Percentiles rank a stretch among this genome's conserved stretches.
Conservation (phyloP, 306 rosid genomes). For the Begonia masoniana region DNA sequence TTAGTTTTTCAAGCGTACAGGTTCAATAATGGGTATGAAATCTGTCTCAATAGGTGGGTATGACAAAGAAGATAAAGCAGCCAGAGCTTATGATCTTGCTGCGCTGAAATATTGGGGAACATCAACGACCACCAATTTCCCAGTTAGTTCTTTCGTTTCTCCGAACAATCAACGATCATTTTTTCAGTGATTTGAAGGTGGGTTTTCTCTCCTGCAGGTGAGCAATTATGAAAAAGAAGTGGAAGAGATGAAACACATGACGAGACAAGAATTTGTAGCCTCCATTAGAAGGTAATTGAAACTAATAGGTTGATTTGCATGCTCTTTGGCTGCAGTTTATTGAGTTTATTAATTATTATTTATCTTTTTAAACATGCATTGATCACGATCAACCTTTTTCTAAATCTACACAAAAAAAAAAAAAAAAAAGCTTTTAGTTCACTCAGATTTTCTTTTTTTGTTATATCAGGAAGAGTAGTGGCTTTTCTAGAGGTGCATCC, state of each 20-base stretch:
- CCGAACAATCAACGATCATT: background rate
- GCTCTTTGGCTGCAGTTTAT: too few relatives aligned
- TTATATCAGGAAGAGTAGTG: slow-evolving; percentile 81
- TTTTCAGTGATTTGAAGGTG: background rate
- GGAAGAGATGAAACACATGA: slow-evolving; percentile 97
- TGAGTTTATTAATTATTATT: too few relatives aligned
- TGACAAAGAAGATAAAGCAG: slow-evolving; percentile 99
- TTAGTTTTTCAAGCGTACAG: background rate
- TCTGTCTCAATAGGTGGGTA: slow-evolving; percentile 58
- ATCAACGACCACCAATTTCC: slow-evolving; percentile 94
- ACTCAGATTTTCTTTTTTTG: background rate
- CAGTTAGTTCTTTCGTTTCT: slow-evolving; percentile 25
- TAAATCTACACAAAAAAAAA: background rate
- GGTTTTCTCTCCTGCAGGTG: slow-evolving; percentile 30
- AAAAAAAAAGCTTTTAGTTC: background rate
- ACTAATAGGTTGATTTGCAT: too few relatives aligned
- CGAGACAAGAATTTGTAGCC: slow-evolving; percentile 98
- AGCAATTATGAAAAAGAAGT: slow-evolving; percentile 87
- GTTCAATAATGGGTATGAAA: slow-evolving; percentile 2
- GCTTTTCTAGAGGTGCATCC: slow-evolving; percentile 97
- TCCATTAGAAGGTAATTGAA: slow-evolving; percentile 65
- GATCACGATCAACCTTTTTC: background rate
- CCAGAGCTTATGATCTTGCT: slow-evolving; percentile 96
- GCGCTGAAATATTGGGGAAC: slow-evolving; percentile 98
- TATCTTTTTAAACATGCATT: background rate